phyloP scores from a whole-genome alignment of 83 land plant genomes.

The Thuja plicata region DNA sequence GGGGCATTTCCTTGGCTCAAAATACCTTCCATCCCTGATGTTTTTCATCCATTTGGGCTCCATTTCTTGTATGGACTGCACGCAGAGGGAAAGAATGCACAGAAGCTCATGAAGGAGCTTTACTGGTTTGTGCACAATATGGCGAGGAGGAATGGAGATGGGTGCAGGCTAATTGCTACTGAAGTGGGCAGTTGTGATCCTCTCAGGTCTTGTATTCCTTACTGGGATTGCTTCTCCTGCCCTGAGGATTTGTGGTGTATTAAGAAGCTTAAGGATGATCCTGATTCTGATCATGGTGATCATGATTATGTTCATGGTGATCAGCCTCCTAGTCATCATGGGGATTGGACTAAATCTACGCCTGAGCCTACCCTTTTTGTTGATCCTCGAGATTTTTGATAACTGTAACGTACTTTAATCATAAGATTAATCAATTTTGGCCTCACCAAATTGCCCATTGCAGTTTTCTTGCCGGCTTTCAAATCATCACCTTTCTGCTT shows the following conservation, averaged over 20 bases:
- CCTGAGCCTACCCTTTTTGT: conserved; percentile 59
- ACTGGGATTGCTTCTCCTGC: conserved; percentile 62
- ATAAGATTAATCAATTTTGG: neutral
- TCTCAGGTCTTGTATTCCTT: conserved; percentile 43
- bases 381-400: conserved; percentile 59
- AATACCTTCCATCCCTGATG: conserved; percentile 71
- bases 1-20: conserved; percentile 56
- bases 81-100: conserved; percentile 50
- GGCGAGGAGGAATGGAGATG: conserved; percentile 38
- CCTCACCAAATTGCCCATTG: neutral
- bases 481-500: neutral
- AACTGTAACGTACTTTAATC: neutral
- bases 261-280: conserved; percentile 32
- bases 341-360: conserved; percentile 62
- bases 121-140: conserved; percentile 61
- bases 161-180: conserved; percentile 54
- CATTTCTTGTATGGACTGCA: conserved; percentile 72
- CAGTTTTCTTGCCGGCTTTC: neutral
- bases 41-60: conserved; percentile 70
- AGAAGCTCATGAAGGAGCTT: conserved; percentile 32
- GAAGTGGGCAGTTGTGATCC: conserved; percentile 70
- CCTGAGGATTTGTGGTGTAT: conserved; percentile 78
- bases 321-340: conserved; percentile 24
- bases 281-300: conserved; percentile 26
- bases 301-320: conserved; percentile 9